Base-by-base conservation (phyloP, 2,329 filamentous ascomycete genomes). In the Aspergillus glaucus region DNA sequence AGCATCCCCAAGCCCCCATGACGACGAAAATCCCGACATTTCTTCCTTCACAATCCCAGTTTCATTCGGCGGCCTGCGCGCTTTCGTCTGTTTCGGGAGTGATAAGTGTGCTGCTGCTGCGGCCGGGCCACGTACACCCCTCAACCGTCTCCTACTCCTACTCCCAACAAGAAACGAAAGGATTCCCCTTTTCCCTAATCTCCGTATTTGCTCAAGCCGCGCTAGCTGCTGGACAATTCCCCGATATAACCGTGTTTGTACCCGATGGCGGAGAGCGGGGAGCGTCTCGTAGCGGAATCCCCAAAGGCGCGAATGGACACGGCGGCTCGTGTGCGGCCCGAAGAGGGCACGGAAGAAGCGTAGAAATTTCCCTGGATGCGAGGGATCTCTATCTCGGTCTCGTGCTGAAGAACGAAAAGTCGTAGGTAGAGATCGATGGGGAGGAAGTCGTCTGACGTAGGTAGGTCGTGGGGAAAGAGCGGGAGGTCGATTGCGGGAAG, bases 171-270 rank as follows among this genome's bases (percentile, higher is more conserved):
- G 52, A n/a, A 61, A 55, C 10, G 57, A 55, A 30, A 61, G 37
- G 22, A 67, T 45, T 6, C 60, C 58, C 36, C 51, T 47, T 43
- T 45, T 49, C 7, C 58, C 61, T 34, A 52, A 34, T 43, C 53
- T 54, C 54, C 67, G 73, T 63, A 74, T 72, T 55, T 77, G 72
- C 56, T 70, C 68, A 52, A 78, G 75, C 57, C 73, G 78, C 43
- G 71, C 75, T 67, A 88, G 84, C 45, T 80, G 79, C 57, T 77
- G 75, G 53, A 91, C 73, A 49, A 94, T 76, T 54, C 85, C 87
- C 42, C 78, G 79, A 64, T 93, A 94, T 55, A 95, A 82, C 48
- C 83, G 81, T 34, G 84, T 84, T 69, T 95, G 89, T 7, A 88
- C 72, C 46, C 79, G 76, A 63, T 85, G 81, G 61, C 85, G 87